Conservation (phyloP, 2,329 filamentous ascomycete species). For the Colletotrichum karsti region DNA sequence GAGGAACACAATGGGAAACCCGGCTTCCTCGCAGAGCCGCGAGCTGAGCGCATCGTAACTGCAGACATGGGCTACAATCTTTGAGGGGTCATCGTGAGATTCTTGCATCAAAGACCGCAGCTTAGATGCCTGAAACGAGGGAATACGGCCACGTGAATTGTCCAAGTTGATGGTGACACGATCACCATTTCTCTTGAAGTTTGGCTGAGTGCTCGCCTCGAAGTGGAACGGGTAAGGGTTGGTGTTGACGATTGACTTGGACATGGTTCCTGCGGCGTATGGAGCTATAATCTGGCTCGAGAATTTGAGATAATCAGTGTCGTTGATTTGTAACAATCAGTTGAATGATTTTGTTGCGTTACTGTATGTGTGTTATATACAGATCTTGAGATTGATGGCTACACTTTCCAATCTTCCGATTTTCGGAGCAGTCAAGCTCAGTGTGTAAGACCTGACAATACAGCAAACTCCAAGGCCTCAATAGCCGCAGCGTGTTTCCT, state of each 20-base stretch:
- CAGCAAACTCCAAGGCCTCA: too few species aligned
- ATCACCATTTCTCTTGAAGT: constrained; percentile 35
- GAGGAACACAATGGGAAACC: constrained; percentile 54
- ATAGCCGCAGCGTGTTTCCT: too few species aligned
- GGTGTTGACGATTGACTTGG: constrained; percentile 39
- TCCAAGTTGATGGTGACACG: constrained; percentile 18
- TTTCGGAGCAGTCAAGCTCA: neutral
- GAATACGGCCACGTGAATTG: constrained; percentile 46
- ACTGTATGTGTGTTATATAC: neutral
- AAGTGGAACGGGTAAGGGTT: constrained; percentile 43
- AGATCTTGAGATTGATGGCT: too few species aligned
- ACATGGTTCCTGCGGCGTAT: too few species aligned
- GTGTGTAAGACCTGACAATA: neutral
- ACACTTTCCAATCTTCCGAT: neutral
- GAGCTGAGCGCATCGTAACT: constrained; percentile 53
- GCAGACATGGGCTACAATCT: constrained; percentile 53
- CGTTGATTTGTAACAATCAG: too few species aligned
- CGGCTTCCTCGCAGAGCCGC: constrained; percentile 52
- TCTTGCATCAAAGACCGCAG: constrained; percentile 44
- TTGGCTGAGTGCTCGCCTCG: constrained; percentile 33
- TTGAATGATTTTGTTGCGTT: too few species aligned
- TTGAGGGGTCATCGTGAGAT: constrained; percentile 46
- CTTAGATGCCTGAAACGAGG: constrained; percentile 43
- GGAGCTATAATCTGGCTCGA: too few species aligned
- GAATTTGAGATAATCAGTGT: too few species aligned